Percentiles rank a stretch among this genome's conserved stretches.
Conservation (phyloP, 1,139 yeast species). For the Pichia sp. region DNA sequence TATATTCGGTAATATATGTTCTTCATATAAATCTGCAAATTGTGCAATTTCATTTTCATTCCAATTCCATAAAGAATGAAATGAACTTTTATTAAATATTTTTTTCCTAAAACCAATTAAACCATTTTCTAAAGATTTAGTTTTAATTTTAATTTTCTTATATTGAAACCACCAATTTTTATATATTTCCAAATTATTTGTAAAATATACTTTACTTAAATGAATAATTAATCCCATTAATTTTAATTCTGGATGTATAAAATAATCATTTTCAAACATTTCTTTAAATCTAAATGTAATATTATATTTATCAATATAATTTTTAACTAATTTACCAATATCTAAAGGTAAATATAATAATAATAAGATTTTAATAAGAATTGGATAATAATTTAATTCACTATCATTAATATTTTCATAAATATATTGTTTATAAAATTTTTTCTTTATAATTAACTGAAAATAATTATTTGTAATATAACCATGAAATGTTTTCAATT, state of each 20-base stretch:
- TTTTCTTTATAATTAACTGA: constrained; percentile 5
- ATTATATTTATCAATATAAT: constrained; percentile 11
- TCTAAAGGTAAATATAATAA: constrained; percentile 27
- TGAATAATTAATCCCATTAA: constrained; percentile 19
- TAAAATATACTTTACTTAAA: constrained; percentile 30
- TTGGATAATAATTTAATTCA: constrained; percentile 22
- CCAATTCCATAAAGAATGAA: constrained; percentile 35
- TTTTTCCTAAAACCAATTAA: constrained; percentile 28
- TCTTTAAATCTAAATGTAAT: constrained; percentile 11
- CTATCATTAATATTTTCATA: neutral
- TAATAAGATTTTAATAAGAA: constrained; percentile 19
- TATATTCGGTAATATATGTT: constrained; percentile 26
- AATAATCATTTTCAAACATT: neutral
- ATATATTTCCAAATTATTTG: constrained; percentile 13
- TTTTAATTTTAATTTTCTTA: neutral
- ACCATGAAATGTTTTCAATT: constrained; percentile 12
- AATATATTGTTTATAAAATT: constrained; percentile 6
- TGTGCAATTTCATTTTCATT: constrained; percentile 34
- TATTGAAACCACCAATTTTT: constrained; percentile 16
- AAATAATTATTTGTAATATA: constrained; percentile 11
- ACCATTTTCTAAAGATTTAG: neutral
- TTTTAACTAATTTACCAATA: constrained; percentile 17
- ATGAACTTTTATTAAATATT: constrained; percentile 22
- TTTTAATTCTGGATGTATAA: constrained; percentile 25
- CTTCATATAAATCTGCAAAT: constrained; percentile 40